These are phyloP conservation scores for Mycena pura DNA, from an alignment of 768 basidiomycete species.

Conservation along the genomic window DNA sequence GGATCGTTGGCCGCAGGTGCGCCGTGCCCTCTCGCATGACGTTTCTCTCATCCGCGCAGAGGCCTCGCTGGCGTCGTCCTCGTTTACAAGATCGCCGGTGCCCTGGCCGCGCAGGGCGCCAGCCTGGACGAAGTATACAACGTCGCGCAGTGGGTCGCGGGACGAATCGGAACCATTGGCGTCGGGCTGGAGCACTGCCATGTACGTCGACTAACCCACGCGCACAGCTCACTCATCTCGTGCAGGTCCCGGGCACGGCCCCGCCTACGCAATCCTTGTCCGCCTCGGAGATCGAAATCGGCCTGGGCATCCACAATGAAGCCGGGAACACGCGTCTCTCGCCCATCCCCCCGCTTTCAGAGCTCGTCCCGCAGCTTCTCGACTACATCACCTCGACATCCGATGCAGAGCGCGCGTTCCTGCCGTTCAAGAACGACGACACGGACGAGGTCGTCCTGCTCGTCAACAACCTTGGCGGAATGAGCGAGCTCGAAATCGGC, in stretches of 20 bases:
- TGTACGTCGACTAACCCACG: slow-evolving; percentile 46
- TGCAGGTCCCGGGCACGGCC: slow-evolving; percentile 81
- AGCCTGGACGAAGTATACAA: slow-evolving; percentile 71
- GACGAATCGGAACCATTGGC: slow-evolving; percentile 81
- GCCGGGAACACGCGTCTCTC: slow-evolving; percentile 72
- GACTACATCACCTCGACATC: slow-evolving; percentile 72
- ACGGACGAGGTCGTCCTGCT: slow-evolving; percentile 79
- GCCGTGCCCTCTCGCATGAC: neutral
- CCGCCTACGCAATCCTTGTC: slow-evolving; percentile 60
- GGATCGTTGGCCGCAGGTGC: slow-evolving; percentile 83
- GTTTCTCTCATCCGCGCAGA: slow-evolving; percentile 47
- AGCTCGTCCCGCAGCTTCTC: slow-evolving; percentile 74
- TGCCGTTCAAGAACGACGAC: slow-evolving; percentile 62
- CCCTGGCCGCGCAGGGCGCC: slow-evolving; percentile 72
- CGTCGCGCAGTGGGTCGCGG: slow-evolving; percentile 68
- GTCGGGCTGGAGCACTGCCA: slow-evolving; percentile 91
- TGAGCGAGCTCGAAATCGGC: slow-evolving; percentile 82
- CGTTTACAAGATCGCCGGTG: slow-evolving; percentile 92
- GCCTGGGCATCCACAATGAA: slow-evolving; percentile 93
- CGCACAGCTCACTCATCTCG: neutral
- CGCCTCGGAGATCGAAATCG: slow-evolving; percentile 80
- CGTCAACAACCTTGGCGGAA: slow-evolving; percentile 87
- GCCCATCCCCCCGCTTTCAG: slow-evolving; percentile 72
- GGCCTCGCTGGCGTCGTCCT: slow-evolving; percentile 83
- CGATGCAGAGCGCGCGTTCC: slow-evolving; percentile 80